Evolutionary conservation across 805 yeast species (phyloP), one percentile per base, ranked within the genome.

Genomic region (Debaryomyces tyrocola): DNA sequence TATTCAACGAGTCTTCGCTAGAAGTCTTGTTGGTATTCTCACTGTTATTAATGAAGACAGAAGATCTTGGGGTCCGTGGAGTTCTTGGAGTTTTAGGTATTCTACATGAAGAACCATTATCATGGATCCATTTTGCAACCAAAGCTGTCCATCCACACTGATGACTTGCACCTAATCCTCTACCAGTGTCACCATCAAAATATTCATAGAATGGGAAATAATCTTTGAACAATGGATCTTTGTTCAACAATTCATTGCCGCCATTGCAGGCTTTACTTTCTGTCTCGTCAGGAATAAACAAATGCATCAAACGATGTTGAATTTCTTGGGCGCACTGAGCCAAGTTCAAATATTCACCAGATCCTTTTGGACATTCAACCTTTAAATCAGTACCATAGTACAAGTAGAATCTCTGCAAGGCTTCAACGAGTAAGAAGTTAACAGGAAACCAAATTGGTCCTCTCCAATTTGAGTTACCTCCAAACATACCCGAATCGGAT

Each of bases 361-460:
- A 84, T 1, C 91, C 91, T 46, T 80, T 84, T 17, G 97, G 97
- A 65, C 91, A 88, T 66, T 89, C 94, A 42, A 91, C 86, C 65
- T 86, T 87, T 60, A 90, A 79, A 43, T 78, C 84, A 21, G 91
- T 83, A 10, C 97, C 97, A 63, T 90, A 90, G 72, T 90, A 90
- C 59, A 90, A 72, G 64, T 84, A 89, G 65, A 89, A 89, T 57
- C 96, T 77, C 67, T 90, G 94, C 56, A 90, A 73, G 0, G 96
- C 82, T 70, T 90, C 97, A 47, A 90, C 88, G 34, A 90, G 70
- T 50, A 90, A 71, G 65, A 90, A 90, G 59, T 86, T 90, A 10
- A 88, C 88, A 17, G 97, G 96, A 75, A 90, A 90, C 97, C 97
- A 90, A 55, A 90, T 90, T 12, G 97, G 97, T 2, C 97, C 97